These are phyloP conservation scores for Jatropha podagrica DNA, from an alignment of 441 rosid genomes.

Conservation along the genomic window DNA sequence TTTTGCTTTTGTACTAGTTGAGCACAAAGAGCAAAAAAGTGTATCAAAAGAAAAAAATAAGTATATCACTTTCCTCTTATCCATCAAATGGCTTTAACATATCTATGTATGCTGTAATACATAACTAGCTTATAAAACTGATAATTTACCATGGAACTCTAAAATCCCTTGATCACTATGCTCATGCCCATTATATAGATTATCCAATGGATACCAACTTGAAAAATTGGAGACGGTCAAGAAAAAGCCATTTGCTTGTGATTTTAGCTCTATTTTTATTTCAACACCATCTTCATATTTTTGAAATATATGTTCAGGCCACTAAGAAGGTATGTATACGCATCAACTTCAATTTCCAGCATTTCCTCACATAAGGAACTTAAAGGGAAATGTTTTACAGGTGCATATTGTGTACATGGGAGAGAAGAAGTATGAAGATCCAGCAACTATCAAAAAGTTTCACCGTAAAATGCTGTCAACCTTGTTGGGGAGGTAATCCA, in stretches of 20 bases:
- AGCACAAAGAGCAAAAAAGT: conserved; percentile 16
- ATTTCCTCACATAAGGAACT: not conserved
- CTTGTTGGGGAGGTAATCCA: conserved; percentile 38
- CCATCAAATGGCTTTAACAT: conserved; percentile 1
- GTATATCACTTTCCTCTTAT: conserved; percentile 6
- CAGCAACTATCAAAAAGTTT: conserved; percentile 28
- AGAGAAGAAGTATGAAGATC: conserved; percentile 33
- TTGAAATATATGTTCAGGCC: conserved; percentile 23
- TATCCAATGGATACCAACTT: conserved; percentile 17
- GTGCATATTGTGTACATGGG: conserved; percentile 52
- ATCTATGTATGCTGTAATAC: not conserved
- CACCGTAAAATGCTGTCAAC: conserved; percentile 38
- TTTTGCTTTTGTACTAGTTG: conserved; percentile 11
- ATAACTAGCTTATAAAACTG: conserved; percentile 5
- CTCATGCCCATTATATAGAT: not conserved
- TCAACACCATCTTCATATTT: conserved; percentile 19
- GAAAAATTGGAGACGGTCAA: not conserved
- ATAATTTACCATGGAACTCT: not conserved
- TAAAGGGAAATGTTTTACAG: conserved; percentile 24
- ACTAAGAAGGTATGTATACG: conserved; percentile 27
- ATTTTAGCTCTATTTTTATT: conserved; percentile 22
- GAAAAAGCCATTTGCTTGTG: conserved; percentile 10
- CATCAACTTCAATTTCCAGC: conserved; percentile 1
- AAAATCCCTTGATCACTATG: not conserved
- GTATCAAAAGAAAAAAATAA: not conserved